Evolutionary conservation across 495 filamentous ascomycete species (phyloP), one percentile per base, ranked within the genome.

Genomic region (Chaetomium fimeti): DNA sequence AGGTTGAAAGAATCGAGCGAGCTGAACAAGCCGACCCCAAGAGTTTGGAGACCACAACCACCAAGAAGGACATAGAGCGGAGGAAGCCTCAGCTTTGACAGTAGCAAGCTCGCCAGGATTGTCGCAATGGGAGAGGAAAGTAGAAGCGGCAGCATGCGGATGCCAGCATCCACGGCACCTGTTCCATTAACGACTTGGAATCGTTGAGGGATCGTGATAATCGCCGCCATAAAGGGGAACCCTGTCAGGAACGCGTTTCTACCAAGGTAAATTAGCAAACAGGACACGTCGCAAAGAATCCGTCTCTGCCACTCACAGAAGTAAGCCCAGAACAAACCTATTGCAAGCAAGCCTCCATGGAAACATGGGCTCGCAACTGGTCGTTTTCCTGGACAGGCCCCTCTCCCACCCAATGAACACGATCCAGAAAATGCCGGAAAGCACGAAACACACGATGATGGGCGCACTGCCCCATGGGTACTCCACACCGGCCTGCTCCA

Each of bases 61-160:
- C 76, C 65, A 5, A 84, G 63, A 8, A 85, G 57, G 13, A 80
- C 69, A 64, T 82, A 82, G 16, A 78, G 60, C 5, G 82, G 80
- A 5, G 77, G 75, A 20, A 81, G 69, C 48, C 76, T 61, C 57
- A 78, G 61, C 61, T 71, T 78, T 0, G 62, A 63, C 4, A 62
- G 61, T n/a, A 77, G 60, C 11, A 78, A 43, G 24, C 73, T 76
- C 36, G 77, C 62, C 22, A 78, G 45, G 2, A 66, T 74, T 2
- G 79, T 79, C 1, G 78, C 75, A 18, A 79, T 57, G 5, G 78
- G 77, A 27, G 56, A 79, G 60, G 32, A 68, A 63, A 73, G 76
- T 0, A 80, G 62, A 3, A 81, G 74, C 6, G 79, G 80, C 13
- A 84, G 64, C 51, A 88, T 38, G 27, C 59, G 59, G 18, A 73